Evolutionary conservation across 495 filamentous ascomycete species (phyloP), one percentile per base, ranked within the genome.

Genomic region (Podospora anserina): DNA sequence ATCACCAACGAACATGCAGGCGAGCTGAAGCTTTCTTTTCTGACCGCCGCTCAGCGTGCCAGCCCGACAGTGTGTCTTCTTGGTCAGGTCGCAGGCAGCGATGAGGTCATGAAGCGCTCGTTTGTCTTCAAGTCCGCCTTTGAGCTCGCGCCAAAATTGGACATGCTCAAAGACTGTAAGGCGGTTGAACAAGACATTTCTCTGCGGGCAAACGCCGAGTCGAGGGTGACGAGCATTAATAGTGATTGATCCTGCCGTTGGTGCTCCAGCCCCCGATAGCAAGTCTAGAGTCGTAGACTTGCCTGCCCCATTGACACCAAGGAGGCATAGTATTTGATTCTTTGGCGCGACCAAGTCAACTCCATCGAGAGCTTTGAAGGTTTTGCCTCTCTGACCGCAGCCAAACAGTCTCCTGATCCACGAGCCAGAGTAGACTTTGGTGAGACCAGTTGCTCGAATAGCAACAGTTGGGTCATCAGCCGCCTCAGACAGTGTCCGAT

Each of bases 1-100:
- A 5, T 91, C 92, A 27, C 92, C 92, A 13, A 90, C 92, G 65
- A 96, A 88, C 91, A 94, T 94, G 83, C 93, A 92, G n/a, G 88
- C 88, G 4, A 96, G 82, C 72, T 96, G 92, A 13, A 93, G 79
- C 75, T 94, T 94, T 32, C 92, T 83, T 77, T 93, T 94, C 74
- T 96, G 92, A 0, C 92, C 92, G 3, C 92, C 92, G 9, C 90
- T 93, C 9, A 95, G 78, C 2, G 89, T 90, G 61, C 83, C 82
- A 0, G 90, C 82, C 65, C 78, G 77, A 0, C 90, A 86, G 44
- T 86, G 83, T 6, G 83, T 74, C 78, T 95, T 96, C 5, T 81
- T 77, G 5, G 81, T 81, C 11, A 96, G 82, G 73, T 93, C 92
- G 68, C 92, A 90, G 11, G 84, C 84, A 5, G 73, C 74, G 61